phyloP scores from a whole-genome alignment of 2,329 filamentous ascomycete species.

The Ophiostoma ulmi region DNA sequence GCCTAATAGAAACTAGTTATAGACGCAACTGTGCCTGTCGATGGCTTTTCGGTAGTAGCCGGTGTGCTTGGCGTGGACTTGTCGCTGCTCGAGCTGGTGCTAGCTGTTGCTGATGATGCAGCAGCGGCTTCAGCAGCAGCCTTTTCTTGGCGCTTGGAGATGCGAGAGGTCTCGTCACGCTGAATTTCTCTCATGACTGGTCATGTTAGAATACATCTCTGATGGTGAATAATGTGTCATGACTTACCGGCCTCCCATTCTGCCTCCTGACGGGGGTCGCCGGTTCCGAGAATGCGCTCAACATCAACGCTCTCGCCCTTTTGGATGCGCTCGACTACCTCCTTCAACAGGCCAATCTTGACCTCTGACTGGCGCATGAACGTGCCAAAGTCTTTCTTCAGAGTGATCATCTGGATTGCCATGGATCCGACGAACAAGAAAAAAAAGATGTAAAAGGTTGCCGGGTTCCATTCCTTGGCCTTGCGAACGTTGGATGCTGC shows the following conservation, averaged over 20 bases:
- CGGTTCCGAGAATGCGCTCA: slow-evolving; percentile 72
- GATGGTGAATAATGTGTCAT: neutral
- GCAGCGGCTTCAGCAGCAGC: slow-evolving; percentile 32
- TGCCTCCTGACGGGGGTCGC: slow-evolving; percentile 65
- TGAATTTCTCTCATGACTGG: slow-evolving; percentile 63
- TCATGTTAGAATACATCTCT: neutral
- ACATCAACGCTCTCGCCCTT: slow-evolving; percentile 78
- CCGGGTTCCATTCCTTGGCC: slow-evolving; percentile 69
- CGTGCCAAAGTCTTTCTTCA: slow-evolving; percentile 69
- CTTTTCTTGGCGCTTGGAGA: slow-evolving; percentile 42
- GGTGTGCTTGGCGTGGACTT: neutral
- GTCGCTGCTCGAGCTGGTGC: neutral
- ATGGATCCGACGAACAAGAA: slow-evolving; percentile 89
- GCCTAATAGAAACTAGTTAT: slow-evolving; percentile 28
- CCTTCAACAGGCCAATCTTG: slow-evolving; percentile 68
- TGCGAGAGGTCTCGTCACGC: slow-evolving; percentile 51
- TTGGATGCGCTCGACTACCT: slow-evolving; percentile 67
- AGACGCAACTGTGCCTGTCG: slow-evolving; percentile 21
- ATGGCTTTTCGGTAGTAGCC: neutral
- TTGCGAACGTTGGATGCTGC: slow-evolving; percentile 38
- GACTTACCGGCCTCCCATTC: slow-evolving; percentile 77
- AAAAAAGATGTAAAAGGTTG: slow-evolving; percentile 75
- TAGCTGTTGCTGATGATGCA: slow-evolving; percentile 10
- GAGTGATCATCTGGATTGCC: slow-evolving; percentile 82
- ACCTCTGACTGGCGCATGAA: slow-evolving; percentile 73